Evolutionary conservation across 73 alveolate species (phyloP), one percentile per base, ranked within the genome.

Genomic region (Paramecium primaurelia): DNA sequence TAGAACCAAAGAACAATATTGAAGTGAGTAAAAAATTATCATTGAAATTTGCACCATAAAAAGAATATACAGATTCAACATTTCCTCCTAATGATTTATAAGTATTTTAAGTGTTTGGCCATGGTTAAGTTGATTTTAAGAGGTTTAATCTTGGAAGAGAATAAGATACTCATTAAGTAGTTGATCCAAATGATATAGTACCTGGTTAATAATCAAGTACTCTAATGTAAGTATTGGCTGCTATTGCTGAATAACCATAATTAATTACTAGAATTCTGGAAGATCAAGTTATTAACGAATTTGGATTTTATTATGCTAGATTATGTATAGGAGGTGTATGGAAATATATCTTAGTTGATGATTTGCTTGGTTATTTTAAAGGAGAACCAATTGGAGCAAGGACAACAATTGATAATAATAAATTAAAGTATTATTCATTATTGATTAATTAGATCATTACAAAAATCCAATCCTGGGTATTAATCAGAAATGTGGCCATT

Each of bases 401-500:
- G 8, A 22, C 88, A 1, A 75, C 68, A 4, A 25, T 75, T 30
- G 88, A 75, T 75, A 28, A 28, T 12, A 42, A 75, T 75, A 75
- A 42, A 38, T 36, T 75, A 38, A 75, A 75, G 88, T 75, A 75
- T 6, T 68, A 1, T 2, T 75, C 18, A 32, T 38, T 38, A n/a
- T 37, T 75, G 3, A 38, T n/a, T 22, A 2, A 2, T 11, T 75
- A 75, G 88, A 75, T 10, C 88, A 11, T 42, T 75, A 30, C 9
- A 25, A 16, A 42, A 75, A 75, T 36, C 68, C 4, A 38, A 75
- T 38, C 88, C 88, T 14, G 88, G 88, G 7, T 75, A 75, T 75
- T 10, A 30, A 42, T 75, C 88, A 30, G 88, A 75, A 75, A 12
- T 75, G 10, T 75, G 88, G 88, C 88, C 88, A 75, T 75, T 75